Percentiles rank a stretch among this genome's conserved stretches.
Evolutionary conservation across 768 basidiomycete genomes (phyloP).

Genomic region (Postia placenta): DNA sequence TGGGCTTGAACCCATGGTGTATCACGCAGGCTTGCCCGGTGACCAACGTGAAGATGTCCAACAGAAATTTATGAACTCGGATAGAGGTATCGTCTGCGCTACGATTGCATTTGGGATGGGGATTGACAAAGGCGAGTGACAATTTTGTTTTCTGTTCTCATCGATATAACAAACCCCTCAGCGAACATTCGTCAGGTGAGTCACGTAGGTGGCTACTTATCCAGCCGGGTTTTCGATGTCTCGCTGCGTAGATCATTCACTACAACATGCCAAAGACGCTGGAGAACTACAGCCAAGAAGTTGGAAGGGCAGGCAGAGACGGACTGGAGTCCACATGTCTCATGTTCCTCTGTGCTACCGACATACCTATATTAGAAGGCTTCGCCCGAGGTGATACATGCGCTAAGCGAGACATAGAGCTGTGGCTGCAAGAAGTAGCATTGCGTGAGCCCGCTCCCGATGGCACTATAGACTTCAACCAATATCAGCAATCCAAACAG

Average conservation of each 20-base stretch:
- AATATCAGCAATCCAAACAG: slow-evolving; percentile 34
- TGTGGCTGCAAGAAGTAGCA: slow-evolving; percentile 36
- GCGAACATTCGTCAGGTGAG: slow-evolving; percentile 31
- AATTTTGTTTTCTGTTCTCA: background rate
- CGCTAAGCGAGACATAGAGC: slow-evolving; percentile 29
- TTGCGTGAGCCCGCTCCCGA: slow-evolving; percentile 30
- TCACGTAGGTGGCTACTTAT: background rate
- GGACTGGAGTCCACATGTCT: slow-evolving; percentile 36
- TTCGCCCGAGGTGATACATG: slow-evolving; percentile 45
- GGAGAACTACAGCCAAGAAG: slow-evolving; percentile 42
- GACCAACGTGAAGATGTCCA: slow-evolving; percentile 33
- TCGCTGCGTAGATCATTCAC: slow-evolving; percentile 29
- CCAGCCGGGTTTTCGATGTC: background rate
- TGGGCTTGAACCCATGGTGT: slow-evolving; percentile 28
- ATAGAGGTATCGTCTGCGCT: slow-evolving; percentile 32
- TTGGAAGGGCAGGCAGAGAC: slow-evolving; percentile 39
- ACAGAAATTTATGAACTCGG: slow-evolving; percentile 32
- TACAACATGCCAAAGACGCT: slow-evolving; percentile 39
- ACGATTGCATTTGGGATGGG: slow-evolving; percentile 46
- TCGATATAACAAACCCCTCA: slow-evolving; percentile 2
- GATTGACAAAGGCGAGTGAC: slow-evolving; percentile 31
- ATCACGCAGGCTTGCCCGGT: slow-evolving; percentile 37
- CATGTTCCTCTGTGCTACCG: slow-evolving; percentile 37
- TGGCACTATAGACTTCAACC: slow-evolving; percentile 34
- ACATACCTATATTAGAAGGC: slow-evolving; percentile 42